Percentiles rank a stretch among this genome's conserved stretches.
These are phyloP conservation scores for Globisporangium polare DNA, from an alignment of 352 stramenopile genomes.

Conservation along the genomic window DNA sequence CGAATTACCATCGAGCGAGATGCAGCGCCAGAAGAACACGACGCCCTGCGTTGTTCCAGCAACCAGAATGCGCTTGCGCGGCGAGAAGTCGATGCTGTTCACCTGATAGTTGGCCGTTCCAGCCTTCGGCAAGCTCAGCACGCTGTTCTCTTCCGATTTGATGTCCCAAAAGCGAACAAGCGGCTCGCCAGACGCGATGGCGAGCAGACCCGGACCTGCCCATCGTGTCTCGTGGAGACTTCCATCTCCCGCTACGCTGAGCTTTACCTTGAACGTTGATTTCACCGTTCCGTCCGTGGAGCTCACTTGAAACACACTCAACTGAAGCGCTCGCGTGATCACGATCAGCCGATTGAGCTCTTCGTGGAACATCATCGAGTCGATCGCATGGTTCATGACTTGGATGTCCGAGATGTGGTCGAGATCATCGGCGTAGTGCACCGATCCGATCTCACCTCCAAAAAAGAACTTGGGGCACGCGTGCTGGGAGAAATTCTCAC, in stretches of 20 bases:
- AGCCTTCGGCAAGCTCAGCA: constrained; percentile 74
- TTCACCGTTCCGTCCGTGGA: constrained; percentile 79
- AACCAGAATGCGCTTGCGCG: constrained; percentile 81
- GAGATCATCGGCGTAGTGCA: constrained; percentile 91
- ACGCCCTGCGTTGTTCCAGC: constrained; percentile 82
- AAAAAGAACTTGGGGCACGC: constrained; percentile 91
- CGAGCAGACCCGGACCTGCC: constrained; percentile 87
- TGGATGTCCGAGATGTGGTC: constrained; percentile 91
- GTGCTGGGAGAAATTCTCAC: constrained; percentile 46
- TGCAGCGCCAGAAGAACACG: constrained; percentile 89
- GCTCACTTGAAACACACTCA: constrained; percentile 89
- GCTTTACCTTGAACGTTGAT: constrained; percentile 84
- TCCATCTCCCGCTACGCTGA: constrained; percentile 82
- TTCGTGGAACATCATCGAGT: constrained; percentile 89
- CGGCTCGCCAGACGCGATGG: constrained; percentile 84
- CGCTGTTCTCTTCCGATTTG: constrained; percentile 89
- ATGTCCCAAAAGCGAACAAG: constrained; percentile 93
- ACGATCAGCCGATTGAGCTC: constrained; percentile 80
- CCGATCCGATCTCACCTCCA: constrained; percentile 84
- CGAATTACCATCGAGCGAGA: constrained; percentile 25
- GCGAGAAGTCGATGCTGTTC: constrained; percentile 86
- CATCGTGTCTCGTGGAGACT: constrained; percentile 83
- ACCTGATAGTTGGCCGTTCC: constrained; percentile 57
- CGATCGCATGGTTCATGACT: constrained; percentile 79
- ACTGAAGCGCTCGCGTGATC: constrained; percentile 86